Conservation (phyloP, 345 rosid genomes). For the Schrenkiella parvula region DNA sequence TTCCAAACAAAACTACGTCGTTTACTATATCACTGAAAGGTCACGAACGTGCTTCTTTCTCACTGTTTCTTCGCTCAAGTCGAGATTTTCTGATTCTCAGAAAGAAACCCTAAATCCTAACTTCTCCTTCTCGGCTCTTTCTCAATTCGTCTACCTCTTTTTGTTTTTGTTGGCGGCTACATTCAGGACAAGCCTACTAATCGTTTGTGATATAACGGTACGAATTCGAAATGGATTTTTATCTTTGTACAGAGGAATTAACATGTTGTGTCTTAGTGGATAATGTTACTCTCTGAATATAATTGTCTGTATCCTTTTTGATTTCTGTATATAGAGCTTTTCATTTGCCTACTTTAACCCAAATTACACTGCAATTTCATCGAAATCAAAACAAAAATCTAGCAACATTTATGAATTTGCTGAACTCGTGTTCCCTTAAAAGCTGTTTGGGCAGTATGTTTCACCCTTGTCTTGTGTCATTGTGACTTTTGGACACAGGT, state of each 20-base stretch:
- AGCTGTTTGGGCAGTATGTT: no score
- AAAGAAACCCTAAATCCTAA: not conserved
- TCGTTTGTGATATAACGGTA: not conserved
- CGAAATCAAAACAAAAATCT: no score
- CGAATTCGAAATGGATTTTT: not conserved
- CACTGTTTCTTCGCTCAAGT: not conserved
- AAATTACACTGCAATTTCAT: no score
- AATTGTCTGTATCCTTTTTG: not conserved
- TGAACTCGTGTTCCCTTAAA: no score
- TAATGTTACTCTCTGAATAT: not conserved
- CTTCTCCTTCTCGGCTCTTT: not conserved
- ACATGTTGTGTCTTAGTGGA: not conserved
- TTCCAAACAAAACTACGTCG: no score
- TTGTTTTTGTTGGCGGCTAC: not conserved
- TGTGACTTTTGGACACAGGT: not conserved
- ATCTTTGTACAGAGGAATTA: not conserved
- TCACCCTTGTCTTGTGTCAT: not conserved
- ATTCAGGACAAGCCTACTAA: no score
- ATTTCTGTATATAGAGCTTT: no score
- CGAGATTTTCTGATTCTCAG: not conserved
- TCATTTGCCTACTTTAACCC: no score
- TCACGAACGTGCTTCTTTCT: no score
- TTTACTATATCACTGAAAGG: no score
- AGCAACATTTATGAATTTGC: no score
- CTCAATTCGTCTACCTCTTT: not conserved